phyloP scores from a whole-genome alignment of 2,329 filamentous ascomycete genomes.

The Ophiosphaerella korrae region DNA sequence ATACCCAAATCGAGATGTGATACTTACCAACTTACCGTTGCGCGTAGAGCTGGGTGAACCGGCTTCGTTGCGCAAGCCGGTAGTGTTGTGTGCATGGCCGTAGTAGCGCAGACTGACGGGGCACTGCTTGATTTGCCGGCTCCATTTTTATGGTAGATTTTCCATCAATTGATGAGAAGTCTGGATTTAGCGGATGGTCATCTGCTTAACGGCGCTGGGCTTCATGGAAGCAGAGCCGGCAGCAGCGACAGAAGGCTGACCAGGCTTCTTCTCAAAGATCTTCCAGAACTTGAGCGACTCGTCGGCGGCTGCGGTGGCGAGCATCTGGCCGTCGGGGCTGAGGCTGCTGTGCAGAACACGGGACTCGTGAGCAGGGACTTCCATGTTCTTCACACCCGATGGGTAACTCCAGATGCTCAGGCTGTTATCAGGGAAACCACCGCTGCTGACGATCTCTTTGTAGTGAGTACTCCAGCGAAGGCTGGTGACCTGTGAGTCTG shows the following conservation, averaged over 20 bases:
- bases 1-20: slow-evolving; percentile 47
- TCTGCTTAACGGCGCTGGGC: slow-evolving; percentile 85
- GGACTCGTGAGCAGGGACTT: slow-evolving; percentile 97
- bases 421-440: slow-evolving; percentile 98
- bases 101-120: slow-evolving; percentile 8
- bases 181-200: slow-evolving; percentile 64
- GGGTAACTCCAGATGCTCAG: slow-evolving; percentile 99
- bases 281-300: slow-evolving; percentile 99
- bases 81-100: slow-evolving; percentile 20
- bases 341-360: slow-evolving; percentile 95
- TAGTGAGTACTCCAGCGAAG: slow-evolving; percentile 96
- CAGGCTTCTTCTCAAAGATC: slow-evolving; percentile 98
- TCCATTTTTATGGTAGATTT: neutral
- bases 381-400: slow-evolving; percentile 92
- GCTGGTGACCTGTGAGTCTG: slow-evolving; percentile 94
- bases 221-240: slow-evolving; percentile 75
- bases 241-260: slow-evolving; percentile 66
- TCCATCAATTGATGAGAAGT: neutral
- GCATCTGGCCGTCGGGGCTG: slow-evolving; percentile 96
- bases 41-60: slow-evolving; percentile 45
- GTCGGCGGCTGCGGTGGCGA: slow-evolving; percentile 93
- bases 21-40: slow-evolving; percentile 52
- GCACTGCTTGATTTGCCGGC: slow-evolving; percentile 15
- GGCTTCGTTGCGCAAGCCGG: slow-evolving; percentile 48
- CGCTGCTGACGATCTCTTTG: slow-evolving; percentile 96